phyloP scores from a whole-genome alignment of 139 green algal species.

The Deuterostichococcus epilithicus region DNA sequence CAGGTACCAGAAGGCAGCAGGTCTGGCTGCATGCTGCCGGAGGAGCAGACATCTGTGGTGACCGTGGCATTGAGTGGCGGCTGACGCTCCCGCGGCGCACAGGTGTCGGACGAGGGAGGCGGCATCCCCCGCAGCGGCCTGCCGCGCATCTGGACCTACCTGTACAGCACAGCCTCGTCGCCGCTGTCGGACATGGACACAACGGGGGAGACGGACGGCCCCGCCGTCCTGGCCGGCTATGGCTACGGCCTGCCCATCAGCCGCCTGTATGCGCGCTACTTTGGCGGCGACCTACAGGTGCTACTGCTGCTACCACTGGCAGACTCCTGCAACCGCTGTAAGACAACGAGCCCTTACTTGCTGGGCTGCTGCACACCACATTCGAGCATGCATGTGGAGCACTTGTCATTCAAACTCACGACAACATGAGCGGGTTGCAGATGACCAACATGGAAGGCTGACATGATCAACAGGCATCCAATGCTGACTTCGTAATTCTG shows the following conservation, averaged over 20 bases:
- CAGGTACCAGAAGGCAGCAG: too few species aligned
- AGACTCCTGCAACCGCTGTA: neutral
- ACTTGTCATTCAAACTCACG: too few species aligned
- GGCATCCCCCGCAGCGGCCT: conserved; percentile 91
- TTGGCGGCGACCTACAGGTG: conserved; percentile 91
- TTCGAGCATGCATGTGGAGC: too few species aligned
- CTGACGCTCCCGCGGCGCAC: neutral
- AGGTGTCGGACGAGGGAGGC: conserved; percentile 90
- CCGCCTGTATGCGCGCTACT: conserved; percentile 90
- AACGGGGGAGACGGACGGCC: conserved; percentile 27
- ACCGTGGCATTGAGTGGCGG: neutral
- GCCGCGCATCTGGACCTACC: conserved; percentile 96
- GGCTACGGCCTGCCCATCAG: conserved; percentile 94
- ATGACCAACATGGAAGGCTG: too few species aligned
- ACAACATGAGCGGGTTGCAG: too few species aligned
- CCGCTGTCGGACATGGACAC: conserved; percentile 55
- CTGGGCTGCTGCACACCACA: neutral
- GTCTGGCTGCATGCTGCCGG: too few species aligned
- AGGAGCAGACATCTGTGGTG: neutral
- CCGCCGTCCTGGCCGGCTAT: conserved; percentile 67
- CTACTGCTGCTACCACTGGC: neutral
- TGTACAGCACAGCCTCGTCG: conserved; percentile 91
- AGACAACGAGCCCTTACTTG: too few species aligned
- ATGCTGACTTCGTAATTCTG: neutral
- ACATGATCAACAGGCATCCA: neutral